Evolutionary conservation across 2,329 filamentous ascomycete genomes (phyloP), one percentile per base, ranked within the genome.

Genomic region (Dothistroma pini): DNA sequence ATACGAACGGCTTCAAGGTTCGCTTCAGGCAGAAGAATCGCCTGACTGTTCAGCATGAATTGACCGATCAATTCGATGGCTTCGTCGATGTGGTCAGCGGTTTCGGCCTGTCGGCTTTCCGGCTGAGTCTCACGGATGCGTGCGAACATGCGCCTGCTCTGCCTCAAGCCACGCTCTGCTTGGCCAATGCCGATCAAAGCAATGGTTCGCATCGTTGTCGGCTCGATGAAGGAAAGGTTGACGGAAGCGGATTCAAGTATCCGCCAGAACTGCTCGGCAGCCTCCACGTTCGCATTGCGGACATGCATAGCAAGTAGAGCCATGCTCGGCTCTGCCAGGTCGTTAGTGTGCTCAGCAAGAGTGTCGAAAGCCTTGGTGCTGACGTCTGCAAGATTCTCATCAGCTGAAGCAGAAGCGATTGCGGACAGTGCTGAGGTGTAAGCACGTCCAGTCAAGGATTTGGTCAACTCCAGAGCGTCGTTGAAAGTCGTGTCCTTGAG

Each of bases 301-400:
- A 97, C 83, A 70, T 92, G 89, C 78, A 97, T 88, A 32, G 93
- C 93, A 50, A 96, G 81, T 72, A 97, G 85, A 12, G 95, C 90
- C 75, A 91, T 88, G 6, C 90, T 86, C 0, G 91, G 86, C 51
- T 75, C 69, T 12, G 76, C 75, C 25, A 78, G 70, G 60, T 80
- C 76, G 2, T 81, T 75, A 10, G 80, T 78, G 54, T 83, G 71
- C 6, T 81, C 79, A 7, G 79, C 75, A 50, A 82, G 79, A 31
- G 80, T 78, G 50, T 81, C 75, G 63, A 81, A 81, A 34, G 82
- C 77, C 63, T 84, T 80, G 7, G 83, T 80, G 14, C 93, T 92
- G 56, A 89, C 84, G 22, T 83, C 79, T 64, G 85, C 83, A 70
- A 91, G 85, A 58, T 89, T 88, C 66, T 84, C 83, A 75, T 99